Evolutionary conservation across 2,329 filamentous ascomycete genomes (phyloP).

Genomic region (Clarireedia homoeocarpa): DNA sequence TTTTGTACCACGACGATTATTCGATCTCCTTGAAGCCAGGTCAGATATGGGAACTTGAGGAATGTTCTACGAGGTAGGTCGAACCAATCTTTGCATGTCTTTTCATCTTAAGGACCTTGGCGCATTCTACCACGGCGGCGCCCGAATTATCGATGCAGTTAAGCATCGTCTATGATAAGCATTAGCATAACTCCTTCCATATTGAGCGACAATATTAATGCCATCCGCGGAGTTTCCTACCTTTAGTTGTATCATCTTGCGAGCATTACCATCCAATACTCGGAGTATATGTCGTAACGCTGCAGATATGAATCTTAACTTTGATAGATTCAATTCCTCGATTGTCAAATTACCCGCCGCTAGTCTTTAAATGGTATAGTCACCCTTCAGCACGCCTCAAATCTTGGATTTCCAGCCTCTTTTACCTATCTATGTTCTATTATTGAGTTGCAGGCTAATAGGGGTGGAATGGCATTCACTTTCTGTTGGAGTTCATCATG

Average conservation of each 20-base stretch:
- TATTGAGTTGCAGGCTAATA: constrained; percentile 1
- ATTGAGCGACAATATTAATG: background rate
- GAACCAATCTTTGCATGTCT: constrained; percentile 80
- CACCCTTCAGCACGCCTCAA: constrained; percentile 5
- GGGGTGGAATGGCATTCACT: constrained; percentile 3
- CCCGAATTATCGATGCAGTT: constrained; percentile 99
- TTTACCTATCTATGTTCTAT: background rate
- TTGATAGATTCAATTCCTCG: background rate
- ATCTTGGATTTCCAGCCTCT: constrained; percentile 3
- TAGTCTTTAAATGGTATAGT: constrained; percentile 4
- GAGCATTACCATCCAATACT: constrained; percentile 15
- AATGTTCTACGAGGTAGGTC: constrained; percentile 20
- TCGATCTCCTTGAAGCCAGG: constrained; percentile 63
- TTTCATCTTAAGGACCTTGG: constrained; percentile 87
- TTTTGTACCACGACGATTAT: constrained; percentile 98
- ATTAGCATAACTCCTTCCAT: background rate
- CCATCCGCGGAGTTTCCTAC: constrained; percentile 32
- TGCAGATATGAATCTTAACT: background rate
- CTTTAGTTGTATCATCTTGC: constrained; percentile 89
- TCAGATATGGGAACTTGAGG: background rate
- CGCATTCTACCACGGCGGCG: constrained; percentile 93
- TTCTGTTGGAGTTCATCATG: constrained; percentile 5
- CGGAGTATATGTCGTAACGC: constrained; percentile 5
- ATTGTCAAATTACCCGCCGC: constrained; percentile 3
- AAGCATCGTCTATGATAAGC: constrained; percentile 67